Base-by-base conservation (phyloP, 179 eudicot species). In the Nepenthes alata region DNA sequence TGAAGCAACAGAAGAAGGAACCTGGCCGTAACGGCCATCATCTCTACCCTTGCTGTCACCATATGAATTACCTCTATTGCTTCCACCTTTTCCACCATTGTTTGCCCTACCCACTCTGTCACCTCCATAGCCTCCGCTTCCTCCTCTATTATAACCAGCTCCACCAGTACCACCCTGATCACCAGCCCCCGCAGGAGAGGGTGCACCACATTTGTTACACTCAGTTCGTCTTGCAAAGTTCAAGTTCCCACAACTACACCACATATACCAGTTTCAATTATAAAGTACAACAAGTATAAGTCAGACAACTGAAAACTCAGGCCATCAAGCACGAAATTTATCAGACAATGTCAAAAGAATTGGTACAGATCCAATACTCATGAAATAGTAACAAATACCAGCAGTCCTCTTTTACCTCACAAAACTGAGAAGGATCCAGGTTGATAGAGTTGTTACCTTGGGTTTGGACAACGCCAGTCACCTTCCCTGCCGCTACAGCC, bases 391-490 rank as follows among this genome's bases (percentile, higher is more conserved):
- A 25, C 25, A 25, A 25, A 25, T 25, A 36, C 36, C 37, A 35
- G 25, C 57, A 13, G 35, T 2, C 14, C 10, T 47, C 11, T 6
- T 6, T 47, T 47, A 6, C 11, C 11, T 47, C 8, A 8, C 25
- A 25, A 54, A 60, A 37, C 12, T 3, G 4, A 58, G 14, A 41
- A 41, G 5, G 45, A 2, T 11, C 38, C n/a, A 12, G 10, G 37
- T 54, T 8, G 57, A 15, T 34, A 14, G 51, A 50, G 54, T 9
- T 2, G 11, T 41, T 79, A 91, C 98, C 95, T 73, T 34, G 91
- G 77, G 61, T 86, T 81, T 60, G 98, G 93, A 69, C 98, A 91
- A 37, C 79, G 82, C 98, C 98, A 89, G 47, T 91, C 98, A 3
- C 98, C 98, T 48, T 89, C 98, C 69, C 88, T 74, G 37, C 88